Conservation (phyloP, 805 yeast genomes). For the Myxozyma monticola region DNA sequence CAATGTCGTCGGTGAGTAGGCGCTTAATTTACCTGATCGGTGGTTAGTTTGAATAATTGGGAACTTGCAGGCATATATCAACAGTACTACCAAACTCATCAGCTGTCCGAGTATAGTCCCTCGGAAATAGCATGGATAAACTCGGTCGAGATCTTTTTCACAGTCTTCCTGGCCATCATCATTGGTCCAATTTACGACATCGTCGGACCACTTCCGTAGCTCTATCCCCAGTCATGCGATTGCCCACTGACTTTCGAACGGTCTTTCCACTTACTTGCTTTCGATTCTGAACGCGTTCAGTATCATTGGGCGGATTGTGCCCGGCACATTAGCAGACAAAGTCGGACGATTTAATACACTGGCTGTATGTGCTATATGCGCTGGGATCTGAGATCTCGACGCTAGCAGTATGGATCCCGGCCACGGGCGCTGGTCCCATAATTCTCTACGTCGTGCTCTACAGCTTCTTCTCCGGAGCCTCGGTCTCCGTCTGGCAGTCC, state of each 20-base stretch:
- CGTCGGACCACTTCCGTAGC: conserved; percentile 31
- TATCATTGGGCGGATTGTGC: conserved; percentile 50
- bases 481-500: conserved; percentile 38
- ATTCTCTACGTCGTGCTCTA: conserved; percentile 35
- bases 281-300: conserved; percentile 39
- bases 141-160: conserved; percentile 36
- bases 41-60: no score
- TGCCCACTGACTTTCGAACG: no score
- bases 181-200: conserved; percentile 37
- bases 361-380: conserved; percentile 38
- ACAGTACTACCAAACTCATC: conserved; percentile 32
- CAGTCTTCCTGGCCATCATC: conserved; percentile 32
- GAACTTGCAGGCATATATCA: conserved; percentile 32
- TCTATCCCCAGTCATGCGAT: conserved; percentile 33
- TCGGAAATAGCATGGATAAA: conserved; percentile 39
- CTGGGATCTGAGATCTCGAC: conserved; percentile 35
- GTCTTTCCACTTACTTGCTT: conserved; percentile 36
- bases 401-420: conserved; percentile 29
- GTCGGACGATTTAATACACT: conserved; percentile 49
- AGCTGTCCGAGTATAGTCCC: conserved; percentile 29
- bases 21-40: no score
- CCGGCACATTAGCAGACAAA: conserved; percentile 51
- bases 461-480: conserved; percentile 39
- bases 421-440: conserved; percentile 25
- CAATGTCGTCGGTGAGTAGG: conserved; percentile 33